These are phyloP conservation scores for Auriscalpium microsporum DNA, from an alignment of 768 basidiomycete species.

Conservation along the genomic window DNA sequence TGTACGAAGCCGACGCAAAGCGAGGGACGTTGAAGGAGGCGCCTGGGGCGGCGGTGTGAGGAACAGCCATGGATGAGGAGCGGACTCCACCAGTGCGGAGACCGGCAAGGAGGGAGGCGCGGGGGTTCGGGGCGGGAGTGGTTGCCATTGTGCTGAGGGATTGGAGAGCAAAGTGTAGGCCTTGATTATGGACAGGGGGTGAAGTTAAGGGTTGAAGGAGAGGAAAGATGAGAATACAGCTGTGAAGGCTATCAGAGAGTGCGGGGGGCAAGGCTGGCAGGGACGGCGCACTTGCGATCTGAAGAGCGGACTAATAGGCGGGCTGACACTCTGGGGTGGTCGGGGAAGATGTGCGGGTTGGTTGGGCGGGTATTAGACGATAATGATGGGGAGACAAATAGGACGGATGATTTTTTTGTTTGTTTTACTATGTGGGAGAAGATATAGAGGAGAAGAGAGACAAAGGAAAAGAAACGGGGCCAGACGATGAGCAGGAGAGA, in stretches of 20 bases:
- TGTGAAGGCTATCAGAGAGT: conserved; percentile 12
- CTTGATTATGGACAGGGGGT: conserved; percentile 14
- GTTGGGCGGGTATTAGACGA: conserved; percentile 15
- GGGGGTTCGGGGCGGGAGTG: conserved; percentile 36
- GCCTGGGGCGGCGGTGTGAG: conserved; percentile 61
- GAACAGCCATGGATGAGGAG: conserved; percentile 44
- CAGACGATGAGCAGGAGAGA: conserved; percentile 18
- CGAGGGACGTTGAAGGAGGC: conserved; percentile 56
- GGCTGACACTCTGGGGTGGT: background rate
- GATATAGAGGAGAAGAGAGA: conserved; percentile 11
- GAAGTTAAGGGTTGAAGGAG: conserved; percentile 13
- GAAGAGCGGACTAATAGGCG: background rate
- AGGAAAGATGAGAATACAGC: conserved; percentile 26
- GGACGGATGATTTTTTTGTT: conserved; percentile 8
- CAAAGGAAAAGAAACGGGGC: conserved; percentile 9
- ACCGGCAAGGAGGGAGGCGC: conserved; percentile 80
- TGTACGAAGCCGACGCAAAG: conserved; percentile 38
- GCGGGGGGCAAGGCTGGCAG: conserved; percentile 6
- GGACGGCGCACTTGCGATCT: background rate
- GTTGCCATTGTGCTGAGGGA: conserved; percentile 32
- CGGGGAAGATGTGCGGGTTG: conserved; percentile 2
- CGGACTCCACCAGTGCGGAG: conserved; percentile 89
- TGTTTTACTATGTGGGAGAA: conserved; percentile 10
- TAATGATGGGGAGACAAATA: conserved; percentile 9
- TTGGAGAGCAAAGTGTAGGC: conserved; percentile 8